Percentiles rank a stretch among this genome's conserved stretches.
These are phyloP conservation scores for Diplodia scrobiculata DNA, from an alignment of 2,329 filamentous ascomycete species.

Conservation along the genomic window DNA sequence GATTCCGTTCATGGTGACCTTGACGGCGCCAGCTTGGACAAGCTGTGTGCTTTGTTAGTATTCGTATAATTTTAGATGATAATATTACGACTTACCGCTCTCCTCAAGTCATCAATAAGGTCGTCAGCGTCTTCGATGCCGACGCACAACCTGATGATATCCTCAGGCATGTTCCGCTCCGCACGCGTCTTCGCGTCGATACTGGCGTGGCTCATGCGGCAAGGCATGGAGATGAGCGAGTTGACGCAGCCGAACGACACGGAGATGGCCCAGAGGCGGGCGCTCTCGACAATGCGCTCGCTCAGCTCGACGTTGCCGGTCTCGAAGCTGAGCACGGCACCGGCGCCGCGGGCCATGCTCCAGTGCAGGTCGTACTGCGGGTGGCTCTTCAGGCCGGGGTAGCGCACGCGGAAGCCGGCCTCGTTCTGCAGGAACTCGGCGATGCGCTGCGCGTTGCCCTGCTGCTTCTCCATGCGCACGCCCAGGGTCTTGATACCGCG, in stretches of 20 bases:
- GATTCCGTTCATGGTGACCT: constrained; percentile 80
- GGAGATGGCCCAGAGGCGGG: constrained; percentile 89
- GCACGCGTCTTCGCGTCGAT: constrained; percentile 91
- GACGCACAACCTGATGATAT: constrained; percentile 92
- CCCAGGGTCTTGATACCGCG: constrained; percentile 94
- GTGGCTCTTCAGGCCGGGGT: constrained; percentile 90
- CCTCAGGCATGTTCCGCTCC: constrained; percentile 91
- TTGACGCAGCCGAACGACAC: constrained; percentile 99
- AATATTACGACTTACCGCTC: constrained; percentile 69
- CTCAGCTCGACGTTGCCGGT: constrained; percentile 82
- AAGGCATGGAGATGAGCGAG: constrained; percentile 98
- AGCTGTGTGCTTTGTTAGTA: constrained; percentile 51
- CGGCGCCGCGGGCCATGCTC: constrained; percentile 91
- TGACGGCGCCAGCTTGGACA: constrained; percentile 91
- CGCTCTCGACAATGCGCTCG: constrained; percentile 91
- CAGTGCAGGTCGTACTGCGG: constrained; percentile 96
- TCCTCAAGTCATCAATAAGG: constrained; percentile 86
- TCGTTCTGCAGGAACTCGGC: constrained; percentile 81
- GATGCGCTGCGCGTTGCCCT: constrained; percentile 85
- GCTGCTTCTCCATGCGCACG: constrained; percentile 98
- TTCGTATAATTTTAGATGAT: not conserved
- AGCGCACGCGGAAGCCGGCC: constrained; percentile 91
- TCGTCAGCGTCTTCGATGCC: constrained; percentile 94
- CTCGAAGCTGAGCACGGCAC: constrained; percentile 93
- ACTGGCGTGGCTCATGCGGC: constrained; percentile 98